Conservation (phyloP, 1,284 basidiomycete species). For the Sanghuangporus weigelae region DNA sequence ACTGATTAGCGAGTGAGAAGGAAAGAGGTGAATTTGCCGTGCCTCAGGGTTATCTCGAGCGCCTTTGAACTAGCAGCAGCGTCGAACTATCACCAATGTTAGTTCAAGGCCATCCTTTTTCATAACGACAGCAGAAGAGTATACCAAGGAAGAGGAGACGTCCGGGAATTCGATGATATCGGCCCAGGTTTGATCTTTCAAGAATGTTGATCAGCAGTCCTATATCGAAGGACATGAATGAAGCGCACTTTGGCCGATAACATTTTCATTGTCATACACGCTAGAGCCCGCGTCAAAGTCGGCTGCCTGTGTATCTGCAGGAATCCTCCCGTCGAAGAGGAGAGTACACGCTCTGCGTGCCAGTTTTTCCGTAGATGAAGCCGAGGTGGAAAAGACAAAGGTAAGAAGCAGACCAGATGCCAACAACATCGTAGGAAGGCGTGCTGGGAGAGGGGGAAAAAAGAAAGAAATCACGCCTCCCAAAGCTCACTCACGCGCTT, state of each 20-base stretch:
- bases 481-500: not conserved
- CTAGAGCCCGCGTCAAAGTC: slow-evolving; percentile 3
- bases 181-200: slow-evolving; percentile 1
- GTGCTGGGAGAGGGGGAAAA: not conserved
- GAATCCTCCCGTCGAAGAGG: slow-evolving; percentile 3
- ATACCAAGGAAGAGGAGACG: not conserved
- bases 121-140: not conserved
- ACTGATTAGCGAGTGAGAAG: not conserved
- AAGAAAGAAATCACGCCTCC: not conserved
- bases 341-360: not conserved
- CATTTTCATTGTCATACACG: not conserved
- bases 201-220: not conserved
- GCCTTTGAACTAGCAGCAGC: not conserved
- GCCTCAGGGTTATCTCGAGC: not conserved
- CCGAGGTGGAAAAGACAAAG: not conserved
- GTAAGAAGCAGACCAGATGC: not conserved
- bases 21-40: not conserved
- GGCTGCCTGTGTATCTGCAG: not conserved
- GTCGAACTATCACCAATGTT: not conserved
- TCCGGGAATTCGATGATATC: slow-evolving; percentile 5
- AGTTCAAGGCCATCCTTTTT: too few species aligned
- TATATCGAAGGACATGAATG: not conserved
- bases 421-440: not conserved
- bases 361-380: not conserved
- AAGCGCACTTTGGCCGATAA: not conserved